Evolutionary conservation across 768 basidiomycete species (phyloP).

Genomic region (Tylopilus sp.): DNA sequence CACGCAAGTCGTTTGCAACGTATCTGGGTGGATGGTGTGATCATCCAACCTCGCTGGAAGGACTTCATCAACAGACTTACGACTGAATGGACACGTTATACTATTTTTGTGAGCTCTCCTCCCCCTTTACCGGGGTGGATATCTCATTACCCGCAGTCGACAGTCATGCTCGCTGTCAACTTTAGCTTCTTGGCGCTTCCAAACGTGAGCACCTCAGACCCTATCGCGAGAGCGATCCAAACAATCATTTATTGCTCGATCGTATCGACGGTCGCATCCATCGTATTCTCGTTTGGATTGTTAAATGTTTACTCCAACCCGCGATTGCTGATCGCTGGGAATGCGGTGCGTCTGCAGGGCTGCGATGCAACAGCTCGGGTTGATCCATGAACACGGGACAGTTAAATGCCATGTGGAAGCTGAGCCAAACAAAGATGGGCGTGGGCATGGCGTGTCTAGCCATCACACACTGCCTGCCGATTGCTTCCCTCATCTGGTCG

Average conservation of each 20-base stretch:
- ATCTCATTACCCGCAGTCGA: constrained; percentile 4
- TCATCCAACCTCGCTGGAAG: constrained; percentile 12
- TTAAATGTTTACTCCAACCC: constrained; percentile 13
- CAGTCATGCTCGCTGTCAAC: constrained; percentile 17
- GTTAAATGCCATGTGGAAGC: constrained; percentile 4
- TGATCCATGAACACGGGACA: background rate
- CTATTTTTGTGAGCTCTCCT: constrained; percentile 8
- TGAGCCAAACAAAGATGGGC: constrained; percentile 2
- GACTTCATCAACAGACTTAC: constrained; percentile 8
- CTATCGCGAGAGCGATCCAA: background rate
- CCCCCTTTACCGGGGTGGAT: background rate
- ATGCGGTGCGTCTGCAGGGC: constrained; percentile 5
- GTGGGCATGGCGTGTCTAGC: constrained; percentile 11
- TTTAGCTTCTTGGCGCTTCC: constrained; percentile 17
- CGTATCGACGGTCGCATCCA: constrained; percentile 8
- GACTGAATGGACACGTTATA: constrained; percentile 7
- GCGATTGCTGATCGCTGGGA: background rate
- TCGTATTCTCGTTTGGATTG: constrained; percentile 10
- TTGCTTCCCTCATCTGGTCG: constrained; percentile 15
- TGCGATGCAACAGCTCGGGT: background rate
- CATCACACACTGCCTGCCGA: constrained; percentile 15
- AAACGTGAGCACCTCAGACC: background rate
- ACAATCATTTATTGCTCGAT: constrained; percentile 10
- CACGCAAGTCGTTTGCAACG: constrained; percentile 14
- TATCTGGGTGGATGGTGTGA: constrained; percentile 9